phyloP scores from a whole-genome alignment of 176 grass and related monocot genomes.

The Oropetium thomaeum region DNA sequence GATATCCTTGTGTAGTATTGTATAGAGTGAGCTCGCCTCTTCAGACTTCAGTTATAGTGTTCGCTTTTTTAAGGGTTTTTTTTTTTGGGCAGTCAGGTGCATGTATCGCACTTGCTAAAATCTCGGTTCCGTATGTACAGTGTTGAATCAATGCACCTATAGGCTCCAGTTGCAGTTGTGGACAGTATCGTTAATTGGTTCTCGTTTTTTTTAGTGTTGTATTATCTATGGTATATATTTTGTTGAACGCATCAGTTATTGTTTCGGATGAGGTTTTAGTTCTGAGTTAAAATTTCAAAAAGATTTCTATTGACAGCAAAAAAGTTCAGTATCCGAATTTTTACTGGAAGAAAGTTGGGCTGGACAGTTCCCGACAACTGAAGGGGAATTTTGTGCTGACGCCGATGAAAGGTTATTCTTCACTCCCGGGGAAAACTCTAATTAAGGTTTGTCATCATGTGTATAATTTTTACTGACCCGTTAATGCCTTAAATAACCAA shows the following conservation, averaged over 20 bases:
- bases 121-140: not conserved
- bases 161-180: not conserved
- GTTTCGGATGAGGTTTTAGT: not conserved
- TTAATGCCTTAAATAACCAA: no score
- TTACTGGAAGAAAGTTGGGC: not conserved
- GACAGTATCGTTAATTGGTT: not conserved
- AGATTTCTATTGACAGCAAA: no score
- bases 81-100: not conserved
- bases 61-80: not conserved
- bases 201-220: not conserved
- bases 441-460: no score
- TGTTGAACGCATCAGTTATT: not conserved
- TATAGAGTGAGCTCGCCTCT: not conserved
- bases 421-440: no score
- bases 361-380: not conserved
- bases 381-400: no score
- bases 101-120: not conserved
- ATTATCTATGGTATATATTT: not conserved
- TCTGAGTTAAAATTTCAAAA: no score
- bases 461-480: no score
- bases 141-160: not conserved
- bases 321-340: not conserved
- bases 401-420: no score
- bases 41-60: not conserved
- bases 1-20: constrained; percentile 14